Evolutionary conservation across 106 monocot species (phyloP), one percentile per base, ranked within the genome.

Genomic region (Platanthera guangdongensis): DNA sequence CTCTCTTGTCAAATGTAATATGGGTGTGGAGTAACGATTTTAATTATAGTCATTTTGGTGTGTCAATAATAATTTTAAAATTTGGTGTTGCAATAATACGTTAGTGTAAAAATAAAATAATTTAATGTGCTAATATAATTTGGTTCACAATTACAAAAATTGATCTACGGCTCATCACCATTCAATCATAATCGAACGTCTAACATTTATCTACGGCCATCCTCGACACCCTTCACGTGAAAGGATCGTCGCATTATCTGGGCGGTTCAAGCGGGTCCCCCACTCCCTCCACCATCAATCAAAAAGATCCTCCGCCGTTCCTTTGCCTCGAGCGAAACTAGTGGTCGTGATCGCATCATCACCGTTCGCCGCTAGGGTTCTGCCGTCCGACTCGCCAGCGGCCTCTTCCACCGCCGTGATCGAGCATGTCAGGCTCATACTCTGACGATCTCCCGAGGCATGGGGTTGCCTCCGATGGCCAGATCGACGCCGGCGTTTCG

Each of bases 281-380:
- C 68, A 2, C 39, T 39, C 45, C 13, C 12, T 46, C 45, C 68
- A 1, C 19, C 30, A 68, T 68, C 68, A 63, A 63, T 25, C 62
- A 63, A 68, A 68, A 68, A 68, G 68, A 68, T 68, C 70, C 14
- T 47, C 14, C 70, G 70, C 70, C 70, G 70, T 70, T 7, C 70
- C 70, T 70, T 70, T 70, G 14, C 16, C 10, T 7, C 5, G 11
- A 46, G 47, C 14, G 15, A 82, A 78, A 54, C 74, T 47, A 82
- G 78, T 78, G 82, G 82, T 65, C 54, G 47, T 78, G 82, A 82
- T 82, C 68, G 19, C 75, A 63, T 32, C 74, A 80, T 80, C 80
- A 80, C 74, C 50, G 51, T 50, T 67, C 65, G 65, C 18, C 68
- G 0, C 78, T 18, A 21, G 32, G 14, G 25, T 28, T 51, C 25